Base-by-base conservation (phyloP, 768 basidiomycete genomes). In the Leccinum disarticulatum region DNA sequence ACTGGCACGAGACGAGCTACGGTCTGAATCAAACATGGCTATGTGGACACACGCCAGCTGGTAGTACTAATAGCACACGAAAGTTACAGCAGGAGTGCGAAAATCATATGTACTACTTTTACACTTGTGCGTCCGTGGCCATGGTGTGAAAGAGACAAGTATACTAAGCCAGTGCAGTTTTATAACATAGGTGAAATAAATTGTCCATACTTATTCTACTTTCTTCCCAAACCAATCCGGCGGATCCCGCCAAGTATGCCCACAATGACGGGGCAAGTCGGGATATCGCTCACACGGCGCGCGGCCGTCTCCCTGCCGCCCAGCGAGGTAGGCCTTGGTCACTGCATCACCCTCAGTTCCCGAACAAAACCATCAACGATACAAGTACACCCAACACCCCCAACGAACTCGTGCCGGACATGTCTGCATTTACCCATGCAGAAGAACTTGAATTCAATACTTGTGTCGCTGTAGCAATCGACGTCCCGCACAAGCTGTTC, bases 401-500 rank as follows among this genome's bases (percentile, higher is more conserved):
- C 2, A 68, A 43, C 41, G 55, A 63, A 14, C 49, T 15, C 35
- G 19, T 47, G 8, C 53, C 52, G 7, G 66, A 57, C 30, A 60
- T 50, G 4, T 43, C 41, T 13, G 52, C 61, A 17, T 52, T 66
- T 41, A 36, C 17, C 54, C 55, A 54, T 19, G 65, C 64, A 2
- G 60, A 62, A 3, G 65, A 63, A 6, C 22, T 55, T 9, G 65
- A 63, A 6, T n/a, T 52, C 10, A 72, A 54, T 5, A 62, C 54
- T 6, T 59, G 64, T 25, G 60, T 57, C 3, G 27, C 35, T 50
- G 60, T 55, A 14, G 80, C 83, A 57, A 80, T 87, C n/a, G 71
- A 68, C 13, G 73, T 52, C 13, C 88, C 87, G 61, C 88, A 90
- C 55, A 74, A 74, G 6, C 66, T 65, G 43, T 80, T 77, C 54